Percentiles rank a stretch among this genome's conserved stretches.
Evolutionary conservation across 306 rosid genomes (phyloP).

Genomic region (Phaseolus lunatus): DNA sequence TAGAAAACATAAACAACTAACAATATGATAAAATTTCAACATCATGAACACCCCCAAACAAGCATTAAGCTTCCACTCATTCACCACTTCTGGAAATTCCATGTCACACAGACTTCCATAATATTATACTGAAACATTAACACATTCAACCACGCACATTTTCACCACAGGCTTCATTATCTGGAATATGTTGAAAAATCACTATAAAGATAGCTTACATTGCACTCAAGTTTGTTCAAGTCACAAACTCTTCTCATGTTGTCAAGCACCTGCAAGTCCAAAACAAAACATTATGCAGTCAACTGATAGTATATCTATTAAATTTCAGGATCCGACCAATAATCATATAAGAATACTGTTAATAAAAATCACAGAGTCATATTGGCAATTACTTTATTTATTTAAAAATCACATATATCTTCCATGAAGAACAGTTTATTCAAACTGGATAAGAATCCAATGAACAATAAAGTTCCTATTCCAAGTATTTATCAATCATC

Average conservation of each 20-base stretch:
- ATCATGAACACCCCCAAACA: constrained; percentile 16
- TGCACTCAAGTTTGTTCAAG: constrained; percentile 74
- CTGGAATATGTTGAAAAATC: not conserved
- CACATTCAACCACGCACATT: constrained; percentile 1
- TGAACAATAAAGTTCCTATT: too few species aligned
- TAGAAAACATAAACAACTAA: constrained; percentile 4
- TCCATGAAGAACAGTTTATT: not conserved
- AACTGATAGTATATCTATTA: constrained; percentile 14
- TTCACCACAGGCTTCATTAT: constrained; percentile 7
- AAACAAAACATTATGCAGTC: constrained; percentile 40
- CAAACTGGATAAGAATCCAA: too few species aligned
- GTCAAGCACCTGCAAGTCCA: constrained; percentile 74
- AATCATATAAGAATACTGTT: not conserved
- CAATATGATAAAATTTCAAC: constrained; percentile 5
- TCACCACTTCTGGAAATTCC: constrained; percentile 14
- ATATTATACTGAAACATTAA: constrained; percentile 6
- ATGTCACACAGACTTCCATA: constrained; percentile 3
- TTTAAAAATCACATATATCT: not conserved
- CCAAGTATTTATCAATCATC: too few species aligned
- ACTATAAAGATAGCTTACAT: constrained; percentile 55
- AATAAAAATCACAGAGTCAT: not conserved
- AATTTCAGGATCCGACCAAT: not conserved
- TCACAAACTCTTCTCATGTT: constrained; percentile 79
- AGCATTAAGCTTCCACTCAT: not conserved
- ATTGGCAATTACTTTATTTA: not conserved